A percentile compares a stretch with the other conserved stretches of the same genome.
These are phyloP conservation scores for Pichia sp. DNA, from an alignment of 1,139 yeast genomes.

Conservation along the genomic window DNA sequence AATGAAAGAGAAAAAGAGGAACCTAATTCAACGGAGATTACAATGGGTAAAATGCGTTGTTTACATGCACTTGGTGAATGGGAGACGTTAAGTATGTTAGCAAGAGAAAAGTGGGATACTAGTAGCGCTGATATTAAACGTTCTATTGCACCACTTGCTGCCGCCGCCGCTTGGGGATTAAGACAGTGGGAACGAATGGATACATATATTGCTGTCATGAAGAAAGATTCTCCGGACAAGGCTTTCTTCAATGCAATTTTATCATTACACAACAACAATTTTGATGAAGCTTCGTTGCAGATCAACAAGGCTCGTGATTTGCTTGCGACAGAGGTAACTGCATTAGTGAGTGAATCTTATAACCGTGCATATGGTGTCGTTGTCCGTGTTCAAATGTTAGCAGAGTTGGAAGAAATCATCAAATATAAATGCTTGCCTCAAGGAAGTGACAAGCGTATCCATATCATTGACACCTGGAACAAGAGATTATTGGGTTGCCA, in stretches of 20 bases:
- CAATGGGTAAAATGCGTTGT: slow-evolving; percentile 98
- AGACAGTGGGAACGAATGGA: slow-evolving; percentile 98
- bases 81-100: slow-evolving; percentile 86
- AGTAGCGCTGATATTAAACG: slow-evolving; percentile 71
- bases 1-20: slow-evolving; percentile 61
- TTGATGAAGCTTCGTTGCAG: slow-evolving; percentile 74
- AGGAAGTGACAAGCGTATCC: slow-evolving; percentile 69
- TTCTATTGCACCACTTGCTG: slow-evolving; percentile 95
- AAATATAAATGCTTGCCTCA: slow-evolving; percentile 81
- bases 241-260: slow-evolving; percentile 92
- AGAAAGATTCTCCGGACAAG: slow-evolving; percentile 85
- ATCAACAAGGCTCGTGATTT: slow-evolving; percentile 82
- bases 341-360: slow-evolving; percentile 91
- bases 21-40: slow-evolving; percentile 65
- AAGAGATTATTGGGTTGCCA: slow-evolving; percentile 90
- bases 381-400: slow-evolving; percentile 93
- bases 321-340: slow-evolving; percentile 88
- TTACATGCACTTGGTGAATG: slow-evolving; percentile 97
- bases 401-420: slow-evolving; percentile 93
- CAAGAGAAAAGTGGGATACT: slow-evolving; percentile 78
- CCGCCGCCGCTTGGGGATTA: slow-evolving; percentile 99
- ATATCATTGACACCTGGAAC: slow-evolving; percentile 91
- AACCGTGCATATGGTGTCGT: slow-evolving; percentile 96
- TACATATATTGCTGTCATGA: slow-evolving; percentile 84
- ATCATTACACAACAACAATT: slow-evolving; percentile 79